These are phyloP conservation scores for Gigaspora rosea DNA, from an alignment of 192 early-diverging fungal species.

Conservation along the genomic window DNA sequence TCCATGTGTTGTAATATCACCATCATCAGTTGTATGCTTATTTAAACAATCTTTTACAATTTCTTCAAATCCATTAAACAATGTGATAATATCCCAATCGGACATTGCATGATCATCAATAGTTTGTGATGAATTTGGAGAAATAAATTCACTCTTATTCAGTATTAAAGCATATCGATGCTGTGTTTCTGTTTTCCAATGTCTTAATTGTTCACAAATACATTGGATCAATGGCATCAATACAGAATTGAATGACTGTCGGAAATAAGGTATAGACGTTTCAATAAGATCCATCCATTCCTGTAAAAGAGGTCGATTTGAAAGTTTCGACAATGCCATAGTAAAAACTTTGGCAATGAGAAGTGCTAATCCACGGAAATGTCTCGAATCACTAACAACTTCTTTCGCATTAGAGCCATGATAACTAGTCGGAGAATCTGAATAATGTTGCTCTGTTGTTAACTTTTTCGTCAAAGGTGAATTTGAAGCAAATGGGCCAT, in stretches of 20 bases:
- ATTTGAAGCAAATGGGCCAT: neutral
- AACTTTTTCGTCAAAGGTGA: neutral
- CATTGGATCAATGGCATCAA: constrained; percentile 61
- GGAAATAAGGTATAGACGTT: constrained; percentile 59
- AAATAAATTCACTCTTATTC: neutral
- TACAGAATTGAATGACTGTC: constrained; percentile 61
- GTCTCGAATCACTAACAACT: neutral
- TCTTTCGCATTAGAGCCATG: neutral
- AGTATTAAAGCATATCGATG: constrained; percentile 1
- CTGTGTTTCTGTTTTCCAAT: constrained; percentile 28
- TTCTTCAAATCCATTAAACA: constrained; percentile 60
- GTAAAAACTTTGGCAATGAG: constrained; percentile 60
- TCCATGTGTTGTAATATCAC: neutral
- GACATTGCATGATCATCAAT: constrained; percentile 6
- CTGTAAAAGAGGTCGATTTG: constrained; percentile 70
- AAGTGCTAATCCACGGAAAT: constrained; percentile 27
- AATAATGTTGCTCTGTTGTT: neutral
- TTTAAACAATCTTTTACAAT: constrained; percentile 58
- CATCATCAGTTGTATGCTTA: constrained; percentile 43
- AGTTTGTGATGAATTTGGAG: neutral
- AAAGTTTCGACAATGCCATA: constrained; percentile 56
- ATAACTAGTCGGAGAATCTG: neutral
- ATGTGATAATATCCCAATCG: constrained; percentile 53
- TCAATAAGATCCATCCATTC: constrained; percentile 79
- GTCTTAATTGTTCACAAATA: constrained; percentile 63